phyloP scores from a whole-genome alignment of 805 yeast genomes.

The Candida pseudofarinosa region DNA sequence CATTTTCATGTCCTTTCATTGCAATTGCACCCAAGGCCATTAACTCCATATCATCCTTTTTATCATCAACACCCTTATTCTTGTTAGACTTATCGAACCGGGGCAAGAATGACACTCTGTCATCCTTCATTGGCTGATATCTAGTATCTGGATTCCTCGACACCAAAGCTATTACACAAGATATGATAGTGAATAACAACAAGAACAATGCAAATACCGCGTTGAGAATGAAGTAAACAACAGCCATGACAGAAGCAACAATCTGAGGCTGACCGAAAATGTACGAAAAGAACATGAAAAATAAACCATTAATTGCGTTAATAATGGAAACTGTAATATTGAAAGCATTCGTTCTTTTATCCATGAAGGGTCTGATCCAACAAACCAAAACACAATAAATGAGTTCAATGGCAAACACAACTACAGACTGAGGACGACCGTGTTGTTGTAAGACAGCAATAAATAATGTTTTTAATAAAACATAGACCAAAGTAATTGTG shows the following conservation, averaged over 20 bases:
- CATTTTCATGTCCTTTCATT: conserved; percentile 56
- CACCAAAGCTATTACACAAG: conserved; percentile 79
- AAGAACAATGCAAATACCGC: conserved; percentile 84
- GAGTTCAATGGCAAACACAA: conserved; percentile 73
- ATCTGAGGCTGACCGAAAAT: conserved; percentile 78
- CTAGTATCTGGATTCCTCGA: conserved; percentile 92
- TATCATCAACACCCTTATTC: conserved; percentile 11
- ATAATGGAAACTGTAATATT: conserved; percentile 82
- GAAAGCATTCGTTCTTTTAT: conserved; percentile 89
- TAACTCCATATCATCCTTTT: conserved; percentile 52
- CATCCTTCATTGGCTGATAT: conserved; percentile 95
- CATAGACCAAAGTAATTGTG: conserved; percentile 57
- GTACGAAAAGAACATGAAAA: conserved; percentile 85
- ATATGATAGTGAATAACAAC: conserved; percentile 78
- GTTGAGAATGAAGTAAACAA: conserved; percentile 82
- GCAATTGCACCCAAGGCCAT: conserved; percentile 71
- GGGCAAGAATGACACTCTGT: conserved; percentile 91
- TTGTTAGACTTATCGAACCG: conserved; percentile 41
- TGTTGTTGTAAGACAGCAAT: conserved; percentile 80
- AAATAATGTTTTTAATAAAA: conserved; percentile 70
- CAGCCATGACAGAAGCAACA: conserved; percentile 89
- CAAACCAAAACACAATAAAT: conserved; percentile 62
- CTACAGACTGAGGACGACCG: conserved; percentile 79
- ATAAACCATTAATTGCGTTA: conserved; percentile 74
- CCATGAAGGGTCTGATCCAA: conserved; percentile 85